A percentile compares a stretch with the other conserved stretches of the same genome.
phyloP scores from a whole-genome alignment of 1,284 basidiomycete species.

The Tylopilus sp. region DNA sequence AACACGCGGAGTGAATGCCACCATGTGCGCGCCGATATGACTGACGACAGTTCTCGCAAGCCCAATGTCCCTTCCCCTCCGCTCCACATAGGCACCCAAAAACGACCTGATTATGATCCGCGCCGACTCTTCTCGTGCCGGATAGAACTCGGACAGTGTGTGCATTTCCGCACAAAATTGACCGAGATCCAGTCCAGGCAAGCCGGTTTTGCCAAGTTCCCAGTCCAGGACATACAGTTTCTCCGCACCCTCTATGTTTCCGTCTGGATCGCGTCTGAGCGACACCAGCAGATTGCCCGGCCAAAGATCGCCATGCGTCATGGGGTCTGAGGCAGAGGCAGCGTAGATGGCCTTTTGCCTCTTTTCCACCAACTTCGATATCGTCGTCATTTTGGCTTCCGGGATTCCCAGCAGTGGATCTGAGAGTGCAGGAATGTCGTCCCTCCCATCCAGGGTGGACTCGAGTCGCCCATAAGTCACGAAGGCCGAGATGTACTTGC shows the following conservation, averaged over 20 bases:
- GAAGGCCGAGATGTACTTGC: constrained; percentile 41
- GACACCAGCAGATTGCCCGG: constrained; percentile 55
- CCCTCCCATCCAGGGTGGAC: constrained; percentile 40
- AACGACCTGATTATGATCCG: constrained; percentile 40
- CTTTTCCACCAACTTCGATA: constrained; percentile 37
- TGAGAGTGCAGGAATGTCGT: constrained; percentile 33
- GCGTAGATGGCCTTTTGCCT: constrained; percentile 36
- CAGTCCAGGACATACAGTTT: constrained; percentile 55
- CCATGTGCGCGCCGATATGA: constrained; percentile 50
- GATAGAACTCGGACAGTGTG: constrained; percentile 44
- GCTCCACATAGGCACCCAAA: constrained; percentile 39
- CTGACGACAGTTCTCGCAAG: constrained; percentile 34
- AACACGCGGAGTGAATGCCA: constrained; percentile 42
- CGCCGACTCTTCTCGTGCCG: constrained; percentile 34
- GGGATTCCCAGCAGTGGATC: constrained; percentile 41
- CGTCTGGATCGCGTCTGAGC: constrained; percentile 22
- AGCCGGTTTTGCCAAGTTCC: constrained; percentile 52
- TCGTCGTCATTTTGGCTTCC: constrained; percentile 35
- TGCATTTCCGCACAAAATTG: constrained; percentile 59
- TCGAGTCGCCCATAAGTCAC: constrained; percentile 48
- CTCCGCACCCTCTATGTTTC: constrained; percentile 30
- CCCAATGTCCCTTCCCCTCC: constrained; percentile 16
- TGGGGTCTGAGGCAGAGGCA: constrained; percentile 32
- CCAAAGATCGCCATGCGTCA: constrained; percentile 59
- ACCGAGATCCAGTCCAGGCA: constrained; percentile 52